Evolutionary conservation across 441 rosid species (phyloP), one percentile per base, ranked within the genome.

Genomic region (Eutrema salsugineum): DNA sequence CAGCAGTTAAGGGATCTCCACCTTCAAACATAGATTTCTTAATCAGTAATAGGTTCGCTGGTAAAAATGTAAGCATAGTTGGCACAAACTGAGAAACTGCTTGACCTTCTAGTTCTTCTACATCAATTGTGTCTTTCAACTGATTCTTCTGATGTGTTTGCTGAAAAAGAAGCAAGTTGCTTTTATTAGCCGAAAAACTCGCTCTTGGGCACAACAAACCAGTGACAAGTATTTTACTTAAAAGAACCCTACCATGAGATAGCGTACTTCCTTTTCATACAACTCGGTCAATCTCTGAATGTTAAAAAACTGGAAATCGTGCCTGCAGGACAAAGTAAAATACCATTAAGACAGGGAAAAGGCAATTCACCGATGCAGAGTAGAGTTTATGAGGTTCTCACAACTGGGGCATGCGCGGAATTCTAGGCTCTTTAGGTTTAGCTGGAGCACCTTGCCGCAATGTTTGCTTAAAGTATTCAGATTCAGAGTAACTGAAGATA

Each of bases 391-490:
- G 60, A 78, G 71, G 66, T 48, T 56, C 93, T 79, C 77, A 96
- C 99, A 96, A 67, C 83, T 88, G 98, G 30, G 98, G 99, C 99
- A 93, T 96, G 73, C 99, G 97, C 56, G 99, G 99, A 79, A 96
- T 93, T 69, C 98, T 88, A 73, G 98, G 99, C 76, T 96, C 99
- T 75, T 87, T 91, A 11, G 99, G 97, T 84, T 96, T 96, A 56
- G 97, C 83, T 36, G 94, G 97, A 78, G 87, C 98, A 66, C 97
- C 94, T 89, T 93, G 97, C 47, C 98, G 93, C 91, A 93, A 74
- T 63, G 97, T 93, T 87, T 96, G 98, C 86, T 91, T 96, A 44
- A 91, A 93, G 85, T 96, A 93, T 32, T 96, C 97, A 69, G 97
- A 90, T 84, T 96, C 97, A 16, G 99, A 96, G 84, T 96, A 96